These are phyloP conservation scores for Camellia oleifera DNA, from an alignment of 179 eudicot genomes.

Conservation along the genomic window DNA sequence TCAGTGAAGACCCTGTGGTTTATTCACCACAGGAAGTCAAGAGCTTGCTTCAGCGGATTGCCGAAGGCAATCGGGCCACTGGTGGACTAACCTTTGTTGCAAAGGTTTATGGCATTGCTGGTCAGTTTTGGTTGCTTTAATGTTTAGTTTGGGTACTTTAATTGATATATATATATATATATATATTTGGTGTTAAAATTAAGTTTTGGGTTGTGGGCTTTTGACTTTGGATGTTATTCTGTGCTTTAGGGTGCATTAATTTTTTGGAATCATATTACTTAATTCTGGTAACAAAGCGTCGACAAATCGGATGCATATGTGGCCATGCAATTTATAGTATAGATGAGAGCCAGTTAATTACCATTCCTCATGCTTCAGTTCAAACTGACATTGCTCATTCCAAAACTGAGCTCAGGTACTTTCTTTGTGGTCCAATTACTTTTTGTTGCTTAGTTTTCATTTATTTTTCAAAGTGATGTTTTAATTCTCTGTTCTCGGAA, in stretches of 20 bases:
- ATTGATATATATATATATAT: neutral
- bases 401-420: constrained; percentile 88
- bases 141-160: neutral
- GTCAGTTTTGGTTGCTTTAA: constrained; percentile 26
- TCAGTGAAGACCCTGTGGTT: constrained; percentile 95
- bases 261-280: constrained; percentile 85
- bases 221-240: neutral
- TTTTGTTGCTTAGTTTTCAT: neutral
- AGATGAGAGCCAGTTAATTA: constrained; percentile 83
- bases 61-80: constrained; percentile 90
- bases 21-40: constrained; percentile 82
- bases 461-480: neutral
- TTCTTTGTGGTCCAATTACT: neutral
- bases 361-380: constrained; percentile 81
- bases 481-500: neutral
- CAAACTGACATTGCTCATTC: constrained; percentile 90
- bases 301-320: constrained; percentile 87
- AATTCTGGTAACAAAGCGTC: constrained; percentile 77
- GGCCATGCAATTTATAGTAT: constrained; percentile 95
- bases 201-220: neutral
- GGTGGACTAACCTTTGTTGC: constrained; percentile 81
- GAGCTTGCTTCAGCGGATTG: constrained; percentile 78
- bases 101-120: constrained; percentile 88
- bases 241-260: constrained; percentile 68
- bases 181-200: neutral